These are phyloP conservation scores for Cladorrhinum sp. DNA, from an alignment of 2,329 filamentous ascomycete species.

Conservation along the genomic window DNA sequence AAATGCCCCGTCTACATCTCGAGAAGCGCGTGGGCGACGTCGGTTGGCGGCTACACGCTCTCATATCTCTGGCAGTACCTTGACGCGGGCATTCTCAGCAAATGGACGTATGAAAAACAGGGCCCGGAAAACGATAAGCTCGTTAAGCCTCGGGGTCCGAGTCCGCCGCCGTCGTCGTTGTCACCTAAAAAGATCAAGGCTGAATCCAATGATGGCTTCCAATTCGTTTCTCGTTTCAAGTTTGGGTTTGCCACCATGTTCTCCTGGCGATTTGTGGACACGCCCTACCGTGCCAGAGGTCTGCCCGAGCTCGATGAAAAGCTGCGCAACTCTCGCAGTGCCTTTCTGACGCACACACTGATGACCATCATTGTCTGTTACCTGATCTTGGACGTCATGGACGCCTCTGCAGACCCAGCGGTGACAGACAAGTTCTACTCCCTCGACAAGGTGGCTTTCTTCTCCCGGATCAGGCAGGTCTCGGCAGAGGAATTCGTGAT, in stretches of 20 bases:
- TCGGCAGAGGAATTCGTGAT: background rate
- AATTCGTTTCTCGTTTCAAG: background rate
- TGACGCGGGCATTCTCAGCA: conserved; percentile 5
- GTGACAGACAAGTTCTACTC: conserved; percentile 2
- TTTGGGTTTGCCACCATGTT: conserved; percentile 7
- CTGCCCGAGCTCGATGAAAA: background rate
- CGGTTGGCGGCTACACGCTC: conserved; percentile 7
- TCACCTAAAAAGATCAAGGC: background rate
- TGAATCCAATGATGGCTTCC: background rate
- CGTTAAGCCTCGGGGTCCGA: conserved; percentile 3
- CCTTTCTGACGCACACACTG: background rate
- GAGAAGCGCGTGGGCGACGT: conserved; percentile 6
- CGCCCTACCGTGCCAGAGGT: conserved; percentile 3
- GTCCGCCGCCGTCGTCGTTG: no score
- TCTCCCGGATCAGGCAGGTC: conserved; percentile 1
- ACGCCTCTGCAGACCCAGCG: conserved; percentile 1
- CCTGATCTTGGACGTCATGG: conserved; percentile 2
- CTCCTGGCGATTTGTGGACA: conserved; percentile 6
- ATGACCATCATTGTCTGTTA: background rate
- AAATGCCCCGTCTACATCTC: conserved; percentile 4
- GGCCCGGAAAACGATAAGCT: conserved; percentile 3
- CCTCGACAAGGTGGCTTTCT: background rate
- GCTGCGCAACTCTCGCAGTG: background rate
- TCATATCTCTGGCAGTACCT: conserved; percentile 6
- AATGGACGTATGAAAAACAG: conserved; percentile 4